A percentile compares a stretch with the other conserved stretches of the same genome.
Evolutionary conservation across 306 rosid genomes (phyloP).

Genomic region (Delonix regia): DNA sequence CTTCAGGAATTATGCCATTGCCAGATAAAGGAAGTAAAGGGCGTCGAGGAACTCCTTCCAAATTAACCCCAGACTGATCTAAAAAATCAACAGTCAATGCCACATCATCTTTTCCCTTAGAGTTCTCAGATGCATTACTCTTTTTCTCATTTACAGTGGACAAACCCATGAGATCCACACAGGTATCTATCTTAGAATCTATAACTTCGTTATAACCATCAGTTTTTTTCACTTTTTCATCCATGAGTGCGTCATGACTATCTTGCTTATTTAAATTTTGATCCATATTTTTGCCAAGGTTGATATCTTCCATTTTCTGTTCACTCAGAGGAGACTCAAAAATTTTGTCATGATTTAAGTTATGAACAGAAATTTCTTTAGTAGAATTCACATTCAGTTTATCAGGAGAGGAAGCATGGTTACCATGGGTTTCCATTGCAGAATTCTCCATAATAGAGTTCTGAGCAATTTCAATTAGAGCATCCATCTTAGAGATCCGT

Average conservation of each 20-base stretch:
- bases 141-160: constrained; percentile 41
- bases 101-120: constrained; percentile 36
- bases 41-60: constrained; percentile 43
- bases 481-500: constrained; percentile 85
- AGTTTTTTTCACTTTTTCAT: constrained; percentile 48
- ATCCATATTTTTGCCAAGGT: constrained; percentile 38
- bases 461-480: constrained; percentile 84
- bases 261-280: constrained; percentile 44
- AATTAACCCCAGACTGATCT: constrained; percentile 43
- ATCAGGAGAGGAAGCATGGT: constrained; percentile 23
- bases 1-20: constrained; percentile 31
- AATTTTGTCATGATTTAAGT: constrained; percentile 39
- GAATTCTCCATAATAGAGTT: constrained; percentile 76
- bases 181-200: constrained; percentile 47
- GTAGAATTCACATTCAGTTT: constrained; percentile 25
- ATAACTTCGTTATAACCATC: constrained; percentile 36
- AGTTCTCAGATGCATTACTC: constrained; percentile 31
- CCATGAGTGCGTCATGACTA: constrained; percentile 40
- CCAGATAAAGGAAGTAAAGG: constrained; percentile 36
- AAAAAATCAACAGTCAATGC: constrained; percentile 39
- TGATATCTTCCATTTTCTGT: constrained; percentile 46
- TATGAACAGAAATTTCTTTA: constrained; percentile 40
- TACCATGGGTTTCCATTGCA: constrained; percentile 38
- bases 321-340: constrained; percentile 44
- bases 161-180: constrained; percentile 31